phyloP scores from a whole-genome alignment of 306 rosid species.

The Dryas octopetala region DNA sequence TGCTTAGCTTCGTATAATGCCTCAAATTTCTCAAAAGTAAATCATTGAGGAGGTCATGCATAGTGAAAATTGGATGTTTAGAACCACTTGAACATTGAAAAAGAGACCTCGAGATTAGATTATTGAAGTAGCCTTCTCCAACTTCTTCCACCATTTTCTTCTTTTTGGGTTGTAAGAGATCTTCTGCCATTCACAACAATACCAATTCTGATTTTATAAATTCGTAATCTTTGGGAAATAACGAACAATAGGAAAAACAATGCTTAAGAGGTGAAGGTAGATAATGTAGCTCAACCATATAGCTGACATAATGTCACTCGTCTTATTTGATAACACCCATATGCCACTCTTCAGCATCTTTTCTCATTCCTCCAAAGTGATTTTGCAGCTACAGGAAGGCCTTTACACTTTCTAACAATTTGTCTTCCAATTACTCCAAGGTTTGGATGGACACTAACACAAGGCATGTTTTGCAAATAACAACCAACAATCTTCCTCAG shows the following conservation, averaged over 20 bases:
- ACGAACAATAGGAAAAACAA: slow-evolving; percentile 22
- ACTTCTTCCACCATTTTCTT: not conserved
- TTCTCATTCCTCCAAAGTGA: slow-evolving; percentile 2
- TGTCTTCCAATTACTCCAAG: slow-evolving; percentile 16
- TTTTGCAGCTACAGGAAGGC: slow-evolving; percentile 17
- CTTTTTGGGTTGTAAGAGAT: slow-evolving; percentile 9
- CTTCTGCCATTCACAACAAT: slow-evolving; percentile 42
- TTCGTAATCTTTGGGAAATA: slow-evolving; percentile 28
- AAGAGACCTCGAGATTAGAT: slow-evolving; percentile 25
- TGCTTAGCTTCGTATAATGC: not conserved
- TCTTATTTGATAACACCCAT: not conserved
- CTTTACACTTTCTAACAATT: slow-evolving; percentile 24
- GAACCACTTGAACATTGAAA: not conserved
- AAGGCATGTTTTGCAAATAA: not conserved
- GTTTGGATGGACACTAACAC: not conserved
- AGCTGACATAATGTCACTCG: not conserved
- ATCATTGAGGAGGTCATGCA: slow-evolving; percentile 3
- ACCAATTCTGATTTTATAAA: slow-evolving; percentile 18
- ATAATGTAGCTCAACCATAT: slow-evolving; percentile 13
- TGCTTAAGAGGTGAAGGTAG: slow-evolving; percentile 19
- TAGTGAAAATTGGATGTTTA: not conserved
- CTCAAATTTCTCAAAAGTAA: slow-evolving; percentile 4
- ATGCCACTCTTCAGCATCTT: not conserved
- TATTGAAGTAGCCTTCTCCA: slow-evolving; percentile 25
- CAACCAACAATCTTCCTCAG: slow-evolving; percentile 14